Base-by-base conservation (phyloP, 2,329 filamentous ascomycete genomes). In the Neocucurbitaria cava region DNA sequence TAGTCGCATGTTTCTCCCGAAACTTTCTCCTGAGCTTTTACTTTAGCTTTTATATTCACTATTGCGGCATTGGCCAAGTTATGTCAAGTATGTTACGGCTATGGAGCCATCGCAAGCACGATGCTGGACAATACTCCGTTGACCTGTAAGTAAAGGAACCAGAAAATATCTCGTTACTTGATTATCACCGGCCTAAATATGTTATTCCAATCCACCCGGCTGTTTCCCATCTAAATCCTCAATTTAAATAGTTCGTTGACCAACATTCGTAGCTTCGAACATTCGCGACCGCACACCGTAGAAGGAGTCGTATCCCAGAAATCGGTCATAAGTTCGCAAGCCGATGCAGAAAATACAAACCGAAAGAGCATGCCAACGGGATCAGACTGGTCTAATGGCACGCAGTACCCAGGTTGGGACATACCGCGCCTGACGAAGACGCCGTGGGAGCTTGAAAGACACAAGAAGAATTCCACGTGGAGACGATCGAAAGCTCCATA, bases 371-470 rank as follows among this genome's bases (percentile, higher is more conserved):
- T 3, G 13, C 20, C 21, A 3, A 54, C 44, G 9, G 30, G 49
- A 36, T 35, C 35, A 5, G 23, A 28, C 17, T 44, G 23, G 15
- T 24, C 30, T 15, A 20, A 26, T 23, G n/a, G 17, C 15, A 21
- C 45, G 5, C 15, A 33, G 10, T 45, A 56, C 33, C 30, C 53
- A 43, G 55, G 33, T 30, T 55, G 54, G 24, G 52, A 58, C 11
- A 47, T 65, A 7, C 66, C 69, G 10, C 71, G 57, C 47, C 56
- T 64, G 45, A 72, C 69, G 4, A 69, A 65, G 48, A 77, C 76
- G 7, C 71, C 74, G 9, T 77, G 77, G 76, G 76, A 78, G 52
- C 43, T 68, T 10, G 70, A 76, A 38, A 66, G 74, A n/a, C 51
- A 62, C 45, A 69, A 64, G 48, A 66, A 55, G 56, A 54, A 74